Conservation (phyloP, 164 flowering plant species). For the Paratinospora sagittata region DNA sequence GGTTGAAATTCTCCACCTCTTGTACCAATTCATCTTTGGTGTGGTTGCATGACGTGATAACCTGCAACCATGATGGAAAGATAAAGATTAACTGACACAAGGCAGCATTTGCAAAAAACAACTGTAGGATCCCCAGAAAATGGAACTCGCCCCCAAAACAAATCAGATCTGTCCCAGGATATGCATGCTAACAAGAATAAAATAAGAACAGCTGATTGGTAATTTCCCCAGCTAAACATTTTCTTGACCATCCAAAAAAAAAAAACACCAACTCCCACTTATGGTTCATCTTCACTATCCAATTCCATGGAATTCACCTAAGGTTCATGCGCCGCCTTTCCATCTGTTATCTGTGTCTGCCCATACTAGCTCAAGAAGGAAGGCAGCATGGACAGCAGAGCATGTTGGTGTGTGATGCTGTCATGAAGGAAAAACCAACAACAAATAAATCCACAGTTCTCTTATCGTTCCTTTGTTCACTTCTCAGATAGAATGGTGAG, state of each 20-base stretch:
- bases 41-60: conserved; percentile 85
- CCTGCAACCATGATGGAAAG: conserved; percentile 29
- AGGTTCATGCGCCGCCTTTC: no score
- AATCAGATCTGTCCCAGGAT: background rate
- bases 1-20: conserved; percentile 73
- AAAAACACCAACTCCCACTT: no score
- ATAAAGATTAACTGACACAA: background rate
- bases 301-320: no score
- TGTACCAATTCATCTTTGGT: conserved; percentile 90
- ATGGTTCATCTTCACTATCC: no score
- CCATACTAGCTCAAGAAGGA: no score
- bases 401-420: no score
- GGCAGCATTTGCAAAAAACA: background rate
- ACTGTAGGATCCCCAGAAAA: background rate
- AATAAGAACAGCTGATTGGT: background rate
- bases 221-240: background rate
- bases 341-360: no score
- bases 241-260: background rate
- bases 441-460: background rate
- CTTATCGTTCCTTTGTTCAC: background rate
- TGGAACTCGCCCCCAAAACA: no score
- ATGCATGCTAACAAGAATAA: no score
- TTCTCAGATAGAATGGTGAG: background rate
- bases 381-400: no score
- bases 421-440: no score